Evolutionary conservation across 768 basidiomycete genomes (phyloP).

Genomic region (Daedaleopsis nitida): DNA sequence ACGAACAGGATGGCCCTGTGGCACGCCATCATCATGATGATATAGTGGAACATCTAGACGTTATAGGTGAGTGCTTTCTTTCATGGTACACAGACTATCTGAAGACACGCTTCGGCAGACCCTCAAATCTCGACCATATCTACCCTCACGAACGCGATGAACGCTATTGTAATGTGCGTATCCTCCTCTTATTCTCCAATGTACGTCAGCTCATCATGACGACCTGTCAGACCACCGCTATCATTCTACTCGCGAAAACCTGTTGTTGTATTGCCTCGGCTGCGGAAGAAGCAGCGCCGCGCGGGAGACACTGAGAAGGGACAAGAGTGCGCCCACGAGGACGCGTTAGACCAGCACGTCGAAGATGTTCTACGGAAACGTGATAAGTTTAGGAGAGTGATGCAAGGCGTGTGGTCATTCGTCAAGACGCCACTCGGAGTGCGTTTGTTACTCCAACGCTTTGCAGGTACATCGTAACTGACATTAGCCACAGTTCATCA

Average conservation of each 20-base stretch:
- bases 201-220: neutral
- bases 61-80: constrained; percentile 61
- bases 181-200: neutral
- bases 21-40: constrained; percentile 67
- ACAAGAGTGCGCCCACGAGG: constrained; percentile 41
- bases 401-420: constrained; percentile 79
- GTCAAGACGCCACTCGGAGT: constrained; percentile 83
- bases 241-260: constrained; percentile 73
- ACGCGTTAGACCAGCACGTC: constrained; percentile 73
- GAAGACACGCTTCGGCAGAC: constrained; percentile 43
- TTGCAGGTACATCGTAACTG: neutral
- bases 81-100: neutral
- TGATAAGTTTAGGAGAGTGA: constrained; percentile 56
- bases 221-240: constrained; percentile 57
- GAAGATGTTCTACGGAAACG: constrained; percentile 70
- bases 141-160: constrained; percentile 77
- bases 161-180: constrained; percentile 69
- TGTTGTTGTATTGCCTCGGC: constrained; percentile 55
- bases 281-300: constrained; percentile 15
- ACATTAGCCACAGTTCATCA: constrained; percentile 45
- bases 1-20: constrained; percentile 19
- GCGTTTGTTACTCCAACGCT: constrained; percentile 30
- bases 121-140: constrained; percentile 75
- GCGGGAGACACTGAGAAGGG: constrained; percentile 32
- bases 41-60: constrained; percentile 82